Base-by-base conservation (phyloP, 2,329 filamentous ascomycete species). In the Fusarium paranaense region DNA sequence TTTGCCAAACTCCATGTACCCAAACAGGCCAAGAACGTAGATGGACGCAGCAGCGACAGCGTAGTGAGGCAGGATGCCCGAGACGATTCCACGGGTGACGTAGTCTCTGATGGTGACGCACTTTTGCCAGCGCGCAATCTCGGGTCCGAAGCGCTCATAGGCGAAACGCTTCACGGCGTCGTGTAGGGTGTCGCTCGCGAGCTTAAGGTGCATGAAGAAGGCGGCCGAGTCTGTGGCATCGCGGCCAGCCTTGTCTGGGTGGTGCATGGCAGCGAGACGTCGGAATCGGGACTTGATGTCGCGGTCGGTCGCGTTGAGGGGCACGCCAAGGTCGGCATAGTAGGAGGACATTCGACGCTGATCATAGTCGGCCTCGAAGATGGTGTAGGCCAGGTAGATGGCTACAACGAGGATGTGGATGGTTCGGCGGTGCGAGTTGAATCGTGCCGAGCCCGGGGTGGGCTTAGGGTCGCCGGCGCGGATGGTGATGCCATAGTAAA, bases 351-450 rank as follows among this genome's bases (percentile, higher is more conserved):
- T 86, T 52, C 88, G 86, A 72, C 90, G 92, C 32, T 98, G 88
- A 72, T 94, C 91, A 85, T 94, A 91, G 87, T 97, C 94, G 78
- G 95, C 93, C 85, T 98, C 96, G 85, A 95, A 97, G 78, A 98
- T 91, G 56, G 95, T 98, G 87, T 98, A 98, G 74, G 93, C 84
- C 40, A 98, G 93, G 85, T 98, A 99, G 70, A 90, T 85, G 58
- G 92, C 87, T 60, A 98, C 92, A 78, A 98, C 94, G 76, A 92
- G 86, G 80, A 96, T 92, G 81, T 97, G 92, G 81, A 98, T 96
- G 77, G 91, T 90, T 67, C 93, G 93, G 69, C 95, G 92, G 85
- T 98, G 94, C 66, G 89, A 87, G 72, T 88, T 87, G 81, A 90
- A 94, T 74, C 91, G 91, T 3, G 91, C 87, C n/a, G 89, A 87